phyloP scores from a whole-genome alignment of 192 early-diverging fungal genomes.

The Podochytrium sp. region DNA sequence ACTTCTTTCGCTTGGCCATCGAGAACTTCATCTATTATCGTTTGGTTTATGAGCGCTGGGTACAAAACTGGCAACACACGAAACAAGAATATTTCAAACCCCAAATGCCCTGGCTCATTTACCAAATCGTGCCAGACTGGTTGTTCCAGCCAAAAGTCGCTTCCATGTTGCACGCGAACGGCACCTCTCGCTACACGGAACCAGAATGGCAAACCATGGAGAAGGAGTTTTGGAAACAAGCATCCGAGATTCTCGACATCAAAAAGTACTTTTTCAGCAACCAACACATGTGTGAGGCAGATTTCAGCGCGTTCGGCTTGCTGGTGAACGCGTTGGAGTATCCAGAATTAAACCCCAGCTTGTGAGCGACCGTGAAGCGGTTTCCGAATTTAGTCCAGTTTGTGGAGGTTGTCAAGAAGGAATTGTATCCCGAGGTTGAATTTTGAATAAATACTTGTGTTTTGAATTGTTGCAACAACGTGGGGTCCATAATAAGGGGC shows the following conservation, averaged over 20 bases:
- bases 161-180: background rate
- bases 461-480: too few relatives aligned
- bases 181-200: background rate
- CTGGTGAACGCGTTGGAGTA: background rate
- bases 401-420: background rate
- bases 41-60: constrained; percentile 1
- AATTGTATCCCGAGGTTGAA: constrained; percentile 4
- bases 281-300: background rate
- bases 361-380: background rate
- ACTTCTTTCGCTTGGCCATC: background rate
- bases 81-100: background rate
- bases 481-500: too few relatives aligned
- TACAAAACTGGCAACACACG: background rate
- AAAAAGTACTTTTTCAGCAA: constrained; percentile 2
- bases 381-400: background rate
- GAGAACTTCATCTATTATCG: background rate
- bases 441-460: too few relatives aligned
- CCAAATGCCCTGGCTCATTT: background rate
- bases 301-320: background rate
- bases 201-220: background rate
- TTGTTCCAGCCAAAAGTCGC: background rate
- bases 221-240: background rate
- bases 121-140: background rate
- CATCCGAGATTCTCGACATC: background rate
- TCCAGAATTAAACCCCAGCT: background rate